Base-by-base conservation (phyloP, 1,139 yeast genomes). In the Arxiozyma bovina region DNA sequence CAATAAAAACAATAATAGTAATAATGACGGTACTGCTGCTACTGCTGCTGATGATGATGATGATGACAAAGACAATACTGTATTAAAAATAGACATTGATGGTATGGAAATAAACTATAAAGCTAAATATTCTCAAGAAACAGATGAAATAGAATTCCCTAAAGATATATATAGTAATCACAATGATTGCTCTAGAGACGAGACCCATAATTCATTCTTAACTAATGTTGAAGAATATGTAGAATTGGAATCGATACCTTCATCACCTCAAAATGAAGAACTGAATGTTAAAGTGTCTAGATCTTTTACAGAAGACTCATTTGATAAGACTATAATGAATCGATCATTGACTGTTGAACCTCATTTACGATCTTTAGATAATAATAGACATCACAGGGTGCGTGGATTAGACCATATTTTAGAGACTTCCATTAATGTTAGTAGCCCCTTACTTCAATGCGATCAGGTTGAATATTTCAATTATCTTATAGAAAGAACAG, bases 41-140 rank as follows among this genome's bases (percentile, higher is more conserved):
- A 8, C 1, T 15, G 22, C 8, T 1, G n/a, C 46, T 12, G 46
- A 23, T 12, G 30, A 27, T n/a, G n/a, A n/a, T n/a, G n/a, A n/a
- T 34, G 23, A 34, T 17, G n/a, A 25, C 4, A 27, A 34, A 9
- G 46, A 51, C 12, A 17, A 40, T 42, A 56, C 55, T 4, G 30
- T 49, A 12, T 23, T 60, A 12, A 53, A 55, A 2, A 53, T 63
- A 34, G 62, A 63, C 48, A 62, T 64, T 27, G 68, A 63, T 42
- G 65, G 61, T 40, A 54, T 53, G 12, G 53, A 56, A 53, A 34
- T 55, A n/a, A 60, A 60, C 47, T 53, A 59, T 20, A 50, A 57
- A 42, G 68, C 59, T 1, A 53, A 42, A n/a, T 42, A 58, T 1
- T 54, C 60, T 1, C 56, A 60, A 42, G 57, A 18, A 51, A 53